phyloP scores from a whole-genome alignment of 306 rosid genomes.

The Corylus americana region DNA sequence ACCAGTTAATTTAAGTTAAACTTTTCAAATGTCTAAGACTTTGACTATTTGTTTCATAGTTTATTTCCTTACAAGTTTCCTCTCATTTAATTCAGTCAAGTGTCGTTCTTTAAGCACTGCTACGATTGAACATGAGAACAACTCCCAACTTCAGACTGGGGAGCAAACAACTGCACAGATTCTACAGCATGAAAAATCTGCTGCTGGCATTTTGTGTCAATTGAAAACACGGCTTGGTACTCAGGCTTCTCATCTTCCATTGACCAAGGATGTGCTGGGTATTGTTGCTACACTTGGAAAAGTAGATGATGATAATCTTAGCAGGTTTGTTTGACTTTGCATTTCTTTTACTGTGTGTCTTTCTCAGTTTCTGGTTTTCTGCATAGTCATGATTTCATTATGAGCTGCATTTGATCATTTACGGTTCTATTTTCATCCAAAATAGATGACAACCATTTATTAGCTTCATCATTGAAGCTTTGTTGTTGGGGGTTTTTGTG shows the following conservation, averaged over 20 bases:
- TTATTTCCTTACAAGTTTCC: conserved; percentile 25
- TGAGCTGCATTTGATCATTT: conserved; percentile 5
- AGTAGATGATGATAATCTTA: conserved; percentile 67
- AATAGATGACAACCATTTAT: not conserved
- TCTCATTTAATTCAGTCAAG: conserved; percentile 53
- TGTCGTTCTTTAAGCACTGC: conserved; percentile 45
- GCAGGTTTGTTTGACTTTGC: conserved; percentile 49
- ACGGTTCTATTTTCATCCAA: not conserved
- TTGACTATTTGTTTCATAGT: conserved; percentile 6
- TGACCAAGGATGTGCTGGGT: conserved; percentile 68
- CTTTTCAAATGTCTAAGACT: conserved; percentile 5
- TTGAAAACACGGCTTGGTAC: conserved; percentile 52
- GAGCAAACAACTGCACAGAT: conserved; percentile 63
- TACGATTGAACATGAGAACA: conserved; percentile 36
- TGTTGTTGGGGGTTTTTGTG: not conserved
- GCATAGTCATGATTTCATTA: not conserved
- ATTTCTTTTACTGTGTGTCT: conserved; percentile 14
- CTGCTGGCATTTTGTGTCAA: conserved; percentile 69
- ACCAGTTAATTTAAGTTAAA: not conserved
- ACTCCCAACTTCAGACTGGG: conserved; percentile 33
- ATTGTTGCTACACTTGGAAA: conserved; percentile 72
- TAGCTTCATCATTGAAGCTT: not conserved
- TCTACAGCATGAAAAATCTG: conserved; percentile 60
- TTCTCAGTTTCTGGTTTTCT: conserved; percentile 8
- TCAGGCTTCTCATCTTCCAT: conserved; percentile 47